Base-by-base conservation (phyloP, 306 rosid species). In the Lathyrus aphaca region DNA sequence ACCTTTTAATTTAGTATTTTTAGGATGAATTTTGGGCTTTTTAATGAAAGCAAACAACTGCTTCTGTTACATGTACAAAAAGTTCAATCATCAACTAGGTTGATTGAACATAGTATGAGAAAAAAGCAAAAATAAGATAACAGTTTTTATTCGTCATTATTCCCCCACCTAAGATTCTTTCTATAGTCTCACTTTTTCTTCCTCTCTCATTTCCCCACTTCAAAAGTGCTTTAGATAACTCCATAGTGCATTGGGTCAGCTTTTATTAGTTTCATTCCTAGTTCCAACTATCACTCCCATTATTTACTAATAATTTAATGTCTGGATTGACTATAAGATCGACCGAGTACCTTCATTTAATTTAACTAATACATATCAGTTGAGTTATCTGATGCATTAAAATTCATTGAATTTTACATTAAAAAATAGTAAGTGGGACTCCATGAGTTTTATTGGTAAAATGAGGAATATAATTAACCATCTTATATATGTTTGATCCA, bases 121-220 rank as follows among this genome's bases (percentile, higher is more conserved):
- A 61, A 50, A 77, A 72, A 77, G 78, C 38, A 56, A 76, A 71
- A 46, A 75, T 48, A 45, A 73, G 57, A 6, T 19, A 53, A 72
- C 81, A 63, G 73, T 56, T 56, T 27, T 19, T 18, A 14, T 12
- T 38, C 62, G 75, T 70, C 60, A 65, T 44, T 39, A 73, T 81
- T 74, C 75, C 87, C 87, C 76, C 68, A 73, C 84, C 75, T 61
- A 74, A 83, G 85, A 81, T 73, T 81, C 84, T 79, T 79, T 79
- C 79, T 69, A 39, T 69, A 39, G 15, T 32, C 69, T 69, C 60
- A 21, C 69, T 60, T 54, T 54, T 25, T 66, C 35, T 56, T 37
- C 46, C 66, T 63, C 66, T 55, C 77, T 67, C 60, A 75, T 58
- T 48, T 7, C 39, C 66, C 74, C 80, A 69, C 72, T 40, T 62